A percentile compares a stretch with the other conserved stretches of the same genome.
These are phyloP conservation scores for Dactylellina haptotyla DNA, from an alignment of 2,329 filamentous ascomycete species.

Conservation along the genomic window DNA sequence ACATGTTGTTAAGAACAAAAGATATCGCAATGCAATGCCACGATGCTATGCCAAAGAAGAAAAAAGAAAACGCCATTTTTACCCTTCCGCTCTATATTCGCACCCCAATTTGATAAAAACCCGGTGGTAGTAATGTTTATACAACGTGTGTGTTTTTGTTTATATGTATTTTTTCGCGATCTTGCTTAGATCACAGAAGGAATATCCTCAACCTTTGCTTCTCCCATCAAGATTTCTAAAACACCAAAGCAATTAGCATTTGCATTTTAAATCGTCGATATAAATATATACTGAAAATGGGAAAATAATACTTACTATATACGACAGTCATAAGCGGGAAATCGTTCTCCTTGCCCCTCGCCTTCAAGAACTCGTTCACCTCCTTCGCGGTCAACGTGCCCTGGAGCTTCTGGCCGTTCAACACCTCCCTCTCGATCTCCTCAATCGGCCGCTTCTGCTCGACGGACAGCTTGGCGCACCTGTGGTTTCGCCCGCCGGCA, in stretches of 20 bases:
- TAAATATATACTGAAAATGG: neutral
- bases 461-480: conserved; percentile 88
- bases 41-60: conserved; percentile 22
- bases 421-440: conserved; percentile 86
- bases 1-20: neutral
- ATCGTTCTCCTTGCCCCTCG: conserved; percentile 78
- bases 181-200: conserved; percentile 16
- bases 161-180: neutral
- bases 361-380: conserved; percentile 87
- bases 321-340: conserved; percentile 95
- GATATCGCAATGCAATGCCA: conserved; percentile 23
- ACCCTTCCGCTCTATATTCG: conserved; percentile 39
- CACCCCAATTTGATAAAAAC: neutral
- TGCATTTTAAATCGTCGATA: too few species aligned
- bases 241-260: neutral
- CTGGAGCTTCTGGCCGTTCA: conserved; percentile 97
- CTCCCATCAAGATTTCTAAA: conserved; percentile 39
- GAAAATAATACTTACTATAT: conserved; percentile 62
- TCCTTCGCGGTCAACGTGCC: conserved; percentile 91
- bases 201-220: conserved; percentile 50
- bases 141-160: conserved; percentile 8
- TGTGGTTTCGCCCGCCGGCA: conserved; percentile 90
- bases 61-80: conserved; percentile 38
- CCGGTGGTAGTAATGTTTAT: conserved; percentile 12
- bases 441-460: conserved; percentile 81